A percentile compares a stretch with the other conserved stretches of the same genome.
Evolutionary conservation across 441 rosid species (phyloP).

Genomic region (Corymbia calophylla): DNA sequence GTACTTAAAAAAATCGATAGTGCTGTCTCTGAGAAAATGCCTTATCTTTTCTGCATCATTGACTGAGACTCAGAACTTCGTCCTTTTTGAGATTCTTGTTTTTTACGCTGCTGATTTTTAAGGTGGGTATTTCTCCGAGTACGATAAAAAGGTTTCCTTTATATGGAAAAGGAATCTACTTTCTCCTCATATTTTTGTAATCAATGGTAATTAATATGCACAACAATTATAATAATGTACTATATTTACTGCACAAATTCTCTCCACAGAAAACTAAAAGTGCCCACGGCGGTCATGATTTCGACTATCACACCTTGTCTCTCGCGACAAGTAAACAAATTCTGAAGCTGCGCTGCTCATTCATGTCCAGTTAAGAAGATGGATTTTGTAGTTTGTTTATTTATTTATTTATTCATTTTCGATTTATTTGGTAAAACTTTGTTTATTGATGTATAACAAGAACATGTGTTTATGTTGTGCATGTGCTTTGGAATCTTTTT

Average conservation of each 20-base stretch:
- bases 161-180: constrained; percentile 62
- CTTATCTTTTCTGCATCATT: constrained; percentile 32
- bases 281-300: constrained; percentile 36
- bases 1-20: background rate
- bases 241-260: constrained; percentile 16
- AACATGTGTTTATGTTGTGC: background rate
- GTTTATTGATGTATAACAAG: background rate
- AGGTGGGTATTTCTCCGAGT: constrained; percentile 38
- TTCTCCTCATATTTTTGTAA: constrained; percentile 35
- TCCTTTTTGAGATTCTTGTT: constrained; percentile 27
- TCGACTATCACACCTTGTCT: constrained; percentile 32
- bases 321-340: constrained; percentile 22
- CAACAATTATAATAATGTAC: background rate
- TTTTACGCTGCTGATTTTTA: constrained; percentile 29
- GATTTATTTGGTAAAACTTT: background rate
- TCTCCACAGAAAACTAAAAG: background rate
- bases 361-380: background rate
- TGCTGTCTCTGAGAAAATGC: constrained; percentile 17
- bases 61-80: constrained; percentile 16
- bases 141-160: constrained; percentile 41
- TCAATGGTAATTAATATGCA: constrained; percentile 9
- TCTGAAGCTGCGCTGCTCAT: background rate
- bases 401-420: background rate
- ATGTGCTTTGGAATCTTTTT: background rate
- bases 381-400: background rate